phyloP scores from a whole-genome alignment of 2,329 filamentous ascomycete species.

The Cordyceps fumosorosea region DNA sequence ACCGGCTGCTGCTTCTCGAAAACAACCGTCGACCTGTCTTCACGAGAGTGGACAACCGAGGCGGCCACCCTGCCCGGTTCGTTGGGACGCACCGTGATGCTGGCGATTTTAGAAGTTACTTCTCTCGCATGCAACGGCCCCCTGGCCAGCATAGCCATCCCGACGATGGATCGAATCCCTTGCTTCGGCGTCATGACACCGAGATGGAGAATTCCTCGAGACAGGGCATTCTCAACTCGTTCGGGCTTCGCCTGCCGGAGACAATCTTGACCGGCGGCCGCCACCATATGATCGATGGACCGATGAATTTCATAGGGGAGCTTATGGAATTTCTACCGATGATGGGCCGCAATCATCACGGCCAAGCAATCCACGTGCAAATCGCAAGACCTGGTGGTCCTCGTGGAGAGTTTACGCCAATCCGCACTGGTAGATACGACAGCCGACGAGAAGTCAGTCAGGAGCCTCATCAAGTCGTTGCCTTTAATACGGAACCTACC shows the following conservation, averaged over 20 bases:
- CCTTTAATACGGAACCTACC: constrained; percentile 68
- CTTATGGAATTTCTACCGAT: constrained; percentile 49
- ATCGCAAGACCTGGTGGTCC: constrained; percentile 43
- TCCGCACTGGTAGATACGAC: constrained; percentile 40
- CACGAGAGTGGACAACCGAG: constrained; percentile 37
- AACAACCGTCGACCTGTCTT: constrained; percentile 37
- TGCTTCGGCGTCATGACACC: constrained; percentile 60
- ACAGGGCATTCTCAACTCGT: constrained; percentile 41
- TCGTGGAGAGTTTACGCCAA: constrained; percentile 41
- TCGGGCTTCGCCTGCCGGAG: constrained; percentile 46
- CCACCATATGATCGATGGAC: constrained; percentile 38
- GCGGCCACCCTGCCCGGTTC: constrained; percentile 52
- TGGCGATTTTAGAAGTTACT: constrained; percentile 45
- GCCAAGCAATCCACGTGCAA: constrained; percentile 53
- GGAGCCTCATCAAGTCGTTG: constrained; percentile 67
- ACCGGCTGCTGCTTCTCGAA: constrained; percentile 44
- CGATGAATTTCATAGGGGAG: constrained; percentile 49
- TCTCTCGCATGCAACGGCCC: constrained; percentile 46
- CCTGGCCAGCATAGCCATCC: constrained; percentile 44
- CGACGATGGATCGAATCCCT: constrained; percentile 81
- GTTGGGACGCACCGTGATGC: constrained; percentile 47
- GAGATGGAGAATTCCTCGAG: constrained; percentile 42
- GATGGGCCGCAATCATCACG: constrained; percentile 37
- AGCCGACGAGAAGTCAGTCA: constrained; percentile 41
- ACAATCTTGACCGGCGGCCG: constrained; percentile 35